These are phyloP conservation scores for Cucumis sativus DNA, from an alignment of 306 rosid species.

Conservation along the genomic window Cucumber_9930_V3 NC_026660.2:1275501-1276000, in stretches of 20 bases:
- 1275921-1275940: conserved; percentile 30
- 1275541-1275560: neutral
- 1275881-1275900: conserved; percentile 24
- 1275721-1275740: too few relatives aligned
- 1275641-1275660: too few relatives aligned
- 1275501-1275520: neutral
- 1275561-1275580: neutral
- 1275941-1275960: conserved; percentile 15
- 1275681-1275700: too few relatives aligned
- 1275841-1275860: conserved; percentile 52
- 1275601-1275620: too few relatives aligned
- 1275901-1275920: conserved; percentile 69
- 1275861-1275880: conserved; percentile 12
- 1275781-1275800: neutral
- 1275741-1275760: too few relatives aligned
- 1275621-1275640: too few relatives aligned
- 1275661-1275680: too few relatives aligned
- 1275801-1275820: too few relatives aligned
- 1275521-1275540: neutral
- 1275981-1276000: neutral
- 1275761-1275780: neutral
- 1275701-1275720: too few relatives aligned
- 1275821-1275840: conserved; percentile 23
- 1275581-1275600: too few relatives aligned
- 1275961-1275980: neutral